Conservation (phyloP, 768 basidiomycete species). For the Pseudohyphozyma bogoriensis region DNA sequence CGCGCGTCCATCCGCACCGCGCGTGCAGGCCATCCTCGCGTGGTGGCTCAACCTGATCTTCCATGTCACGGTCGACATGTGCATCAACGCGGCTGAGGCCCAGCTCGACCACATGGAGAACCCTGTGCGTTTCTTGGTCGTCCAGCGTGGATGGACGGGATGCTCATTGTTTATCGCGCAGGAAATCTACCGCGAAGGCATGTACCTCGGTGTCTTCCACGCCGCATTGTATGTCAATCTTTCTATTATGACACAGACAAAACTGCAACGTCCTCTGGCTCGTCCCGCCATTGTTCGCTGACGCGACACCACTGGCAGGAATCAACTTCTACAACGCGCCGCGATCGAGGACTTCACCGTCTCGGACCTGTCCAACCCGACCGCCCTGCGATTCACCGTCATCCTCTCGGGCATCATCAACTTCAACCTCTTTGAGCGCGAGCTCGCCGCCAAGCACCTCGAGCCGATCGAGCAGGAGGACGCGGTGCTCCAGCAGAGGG, state of each 20-base stretch:
- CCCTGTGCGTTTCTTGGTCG: slow-evolving; percentile 6
- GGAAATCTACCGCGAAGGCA: slow-evolving; percentile 29
- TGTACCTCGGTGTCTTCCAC: slow-evolving; percentile 28
- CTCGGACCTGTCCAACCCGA: slow-evolving; percentile 29
- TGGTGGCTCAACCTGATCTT: slow-evolving; percentile 27
- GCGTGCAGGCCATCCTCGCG: slow-evolving; percentile 26
- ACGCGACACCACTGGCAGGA: slow-evolving; percentile 10
- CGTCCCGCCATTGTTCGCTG: not conserved
- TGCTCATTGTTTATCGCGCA: not conserved
- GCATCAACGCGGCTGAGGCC: slow-evolving; percentile 23
- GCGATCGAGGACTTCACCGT: slow-evolving; percentile 30
- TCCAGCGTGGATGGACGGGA: not conserved
- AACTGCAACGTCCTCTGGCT: not conserved
- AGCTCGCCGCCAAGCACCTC: slow-evolving; percentile 19
- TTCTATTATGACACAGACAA: not conserved
- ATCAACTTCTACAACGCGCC: slow-evolving; percentile 26
- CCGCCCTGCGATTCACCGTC: slow-evolving; percentile 13
- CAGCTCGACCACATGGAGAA: slow-evolving; percentile 30
- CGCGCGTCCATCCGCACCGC: slow-evolving; percentile 17
- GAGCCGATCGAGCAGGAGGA: slow-evolving; percentile 21
- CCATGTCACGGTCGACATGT: slow-evolving; percentile 24
- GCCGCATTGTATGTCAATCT: slow-evolving; percentile 21
- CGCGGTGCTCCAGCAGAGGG: not conserved
- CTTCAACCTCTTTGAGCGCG: slow-evolving; percentile 31
- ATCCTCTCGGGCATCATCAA: slow-evolving; percentile 31